Evolutionary conservation across 1,284 basidiomycete genomes (phyloP), one percentile per base, ranked within the genome.

Genomic region (Marasmius fiardii): DNA sequence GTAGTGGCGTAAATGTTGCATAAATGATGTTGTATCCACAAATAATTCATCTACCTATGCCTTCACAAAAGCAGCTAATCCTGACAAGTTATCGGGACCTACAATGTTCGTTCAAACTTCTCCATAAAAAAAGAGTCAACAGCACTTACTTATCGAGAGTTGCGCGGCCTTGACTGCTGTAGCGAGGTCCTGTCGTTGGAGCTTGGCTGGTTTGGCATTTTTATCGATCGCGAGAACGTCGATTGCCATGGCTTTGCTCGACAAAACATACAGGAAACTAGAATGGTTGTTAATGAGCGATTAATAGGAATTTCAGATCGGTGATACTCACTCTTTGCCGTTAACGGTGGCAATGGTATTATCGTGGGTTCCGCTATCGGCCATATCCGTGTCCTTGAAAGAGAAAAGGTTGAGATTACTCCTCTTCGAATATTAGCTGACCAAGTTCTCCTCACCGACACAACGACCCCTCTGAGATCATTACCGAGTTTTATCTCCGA

Each of bases 301-400:
- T 34, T 26, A 18, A 34, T 4, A 24, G 11, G 23, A 43, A 20
- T n/a, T 28, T 16, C 28, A 4, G 28, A 31, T 31, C 28, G 5
- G 28, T 4, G 24, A n/a, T 7, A 53, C 52, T 28, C 18, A 53
- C 52, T 53, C 52, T 41, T 53, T 53, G 26, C 44, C 52, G 5
- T 31, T 31, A 21, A 53, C 33, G 18, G 52, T 44, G 21, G 52
- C 52, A 12, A 53, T 34, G 26, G 28, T 41, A n/a, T 33, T 44
- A n/a, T 53, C 52, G 31, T 28, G 28, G 1, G 37, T 24, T 20
- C 28, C 37, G 26, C 41, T 53, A 16, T 44, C 31, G 18, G 18
- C 31, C 43, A 3, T 44, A 14, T 3, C 44, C 43, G 41, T n/a
- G 12, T 44, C 44, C 41, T n/a, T 44, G n/a, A 16, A 33, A n/a